These are phyloP conservation scores for Nicotiana attenuata DNA, from an alignment of 257 asterid genomes.

Conservation along the genomic window DNA sequence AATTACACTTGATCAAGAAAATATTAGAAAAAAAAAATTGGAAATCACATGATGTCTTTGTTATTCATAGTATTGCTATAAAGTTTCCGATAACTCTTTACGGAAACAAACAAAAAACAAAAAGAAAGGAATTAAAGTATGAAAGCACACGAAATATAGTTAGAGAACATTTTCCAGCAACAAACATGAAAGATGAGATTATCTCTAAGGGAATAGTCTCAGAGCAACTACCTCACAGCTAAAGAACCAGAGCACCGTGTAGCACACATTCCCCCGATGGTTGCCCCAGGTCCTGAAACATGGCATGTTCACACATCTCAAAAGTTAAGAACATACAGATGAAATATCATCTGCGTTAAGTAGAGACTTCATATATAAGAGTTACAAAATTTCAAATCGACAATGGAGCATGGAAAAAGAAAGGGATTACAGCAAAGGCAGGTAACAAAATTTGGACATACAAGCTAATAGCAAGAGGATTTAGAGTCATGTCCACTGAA, in stretches of 20 bases:
- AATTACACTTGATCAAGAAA: too few species aligned
- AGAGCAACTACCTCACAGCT: constrained; percentile 77
- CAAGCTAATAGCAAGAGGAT: too few species aligned
- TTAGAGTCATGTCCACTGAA: too few species aligned
- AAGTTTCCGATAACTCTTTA: neutral
- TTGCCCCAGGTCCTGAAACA: constrained; percentile 92
- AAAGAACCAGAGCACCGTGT: constrained; percentile 99
- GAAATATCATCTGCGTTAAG: neutral
- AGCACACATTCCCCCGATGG: constrained; percentile 99
- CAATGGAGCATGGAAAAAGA: neutral
- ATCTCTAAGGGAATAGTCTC: neutral
- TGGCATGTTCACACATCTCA: constrained; percentile 12
- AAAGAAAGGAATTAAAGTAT: neutral
- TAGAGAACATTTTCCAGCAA: neutral
- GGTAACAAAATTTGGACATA: too few species aligned
- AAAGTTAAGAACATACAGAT: neutral
- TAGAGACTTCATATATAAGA: neutral
- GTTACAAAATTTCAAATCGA: neutral
- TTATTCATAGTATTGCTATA: neutral
- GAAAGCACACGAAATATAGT: neutral
- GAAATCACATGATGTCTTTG: too few species aligned
- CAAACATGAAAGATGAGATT: neutral
- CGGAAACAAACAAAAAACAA: neutral
- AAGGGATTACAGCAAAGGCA: too few species aligned
- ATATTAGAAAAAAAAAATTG: too few species aligned